phyloP scores from a whole-genome alignment of 1,284 basidiomycete species.

The Moesziomyces globuligerus region DNA sequence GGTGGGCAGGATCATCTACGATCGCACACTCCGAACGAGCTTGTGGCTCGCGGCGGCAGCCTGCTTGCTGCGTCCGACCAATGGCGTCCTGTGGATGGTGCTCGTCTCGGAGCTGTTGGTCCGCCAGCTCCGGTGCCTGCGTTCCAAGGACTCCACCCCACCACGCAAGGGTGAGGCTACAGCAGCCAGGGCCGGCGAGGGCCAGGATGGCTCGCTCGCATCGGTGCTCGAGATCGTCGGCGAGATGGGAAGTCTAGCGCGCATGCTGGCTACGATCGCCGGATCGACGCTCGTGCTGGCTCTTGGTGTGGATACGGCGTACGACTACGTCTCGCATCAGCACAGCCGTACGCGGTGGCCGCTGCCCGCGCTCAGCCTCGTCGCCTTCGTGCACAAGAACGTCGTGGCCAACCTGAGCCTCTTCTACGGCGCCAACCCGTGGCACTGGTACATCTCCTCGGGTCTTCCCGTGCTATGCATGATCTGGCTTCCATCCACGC shows the following conservation, averaged over 20 bases:
- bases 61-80: conserved; percentile 86
- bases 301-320: conserved; percentile 75
- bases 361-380: conserved; percentile 75
- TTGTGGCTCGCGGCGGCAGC: conserved; percentile 74
- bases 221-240: conserved; percentile 21
- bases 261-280: conserved; percentile 42
- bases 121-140: conserved; percentile 10
- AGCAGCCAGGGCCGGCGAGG: neutral
- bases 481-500: conserved; percentile 78
- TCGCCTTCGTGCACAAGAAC: conserved; percentile 84
- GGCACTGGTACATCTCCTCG: conserved; percentile 90
- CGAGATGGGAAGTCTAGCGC: conserved; percentile 14
- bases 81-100: conserved; percentile 83
- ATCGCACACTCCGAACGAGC: conserved; percentile 14
- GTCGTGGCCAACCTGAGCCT: conserved; percentile 75
- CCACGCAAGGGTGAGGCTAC: neutral
- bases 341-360: conserved; percentile 51
- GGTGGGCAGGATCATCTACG: conserved; percentile 13
- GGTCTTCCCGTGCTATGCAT: conserved; percentile 81
- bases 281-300: conserved; percentile 68
- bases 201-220: conserved; percentile 10
- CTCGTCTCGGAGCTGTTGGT: conserved; percentile 31
- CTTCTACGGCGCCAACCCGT: conserved; percentile 90
- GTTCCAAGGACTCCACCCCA: neutral
- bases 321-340: conserved; percentile 72